Conservation (phyloP, 371 early-diverging fungal species). For the Thermomucor indicae-seudaticae region DNA sequence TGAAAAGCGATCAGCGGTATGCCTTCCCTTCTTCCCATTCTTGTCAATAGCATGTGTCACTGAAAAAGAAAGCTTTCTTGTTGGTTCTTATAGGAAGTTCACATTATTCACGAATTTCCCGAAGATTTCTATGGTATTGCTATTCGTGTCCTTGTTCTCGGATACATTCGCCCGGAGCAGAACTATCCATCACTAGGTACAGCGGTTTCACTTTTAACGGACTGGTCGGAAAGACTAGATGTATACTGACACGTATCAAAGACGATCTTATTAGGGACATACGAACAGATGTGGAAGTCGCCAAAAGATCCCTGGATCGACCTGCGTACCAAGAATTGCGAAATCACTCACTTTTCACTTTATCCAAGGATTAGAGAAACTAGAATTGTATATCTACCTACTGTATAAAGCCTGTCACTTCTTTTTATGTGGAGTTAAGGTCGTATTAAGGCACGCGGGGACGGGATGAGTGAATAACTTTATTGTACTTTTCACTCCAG, state of each 20-base stretch:
- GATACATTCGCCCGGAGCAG: constrained; percentile 88
- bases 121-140: constrained; percentile 89
- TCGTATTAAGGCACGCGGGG: too few relatives aligned
- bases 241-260: constrained; percentile 16
- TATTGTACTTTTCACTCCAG: constrained; percentile 8
- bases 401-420: background rate
- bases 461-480: background rate
- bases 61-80: background rate
- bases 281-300: constrained; percentile 82
- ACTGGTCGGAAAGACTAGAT: background rate
- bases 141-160: constrained; percentile 78
- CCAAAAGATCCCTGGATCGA: constrained; percentile 64
- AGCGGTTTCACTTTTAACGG: background rate
- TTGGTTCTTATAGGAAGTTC: constrained; percentile 73
- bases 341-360: constrained; percentile 11
- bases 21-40: constrained; percentile 8
- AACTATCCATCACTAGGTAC: constrained; percentile 85
- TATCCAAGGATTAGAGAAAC: background rate
- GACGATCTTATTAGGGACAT: constrained; percentile 93
- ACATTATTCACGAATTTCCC: constrained; percentile 84
- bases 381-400: background rate
- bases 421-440: background rate
- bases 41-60: background rate
- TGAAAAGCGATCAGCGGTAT: constrained; percentile 88
- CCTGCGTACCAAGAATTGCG: constrained; percentile 35